Evolutionary conservation across 805 yeast species (phyloP), one percentile per base, ranked within the genome.

Genomic region (Grigorovia humatica): DNA sequence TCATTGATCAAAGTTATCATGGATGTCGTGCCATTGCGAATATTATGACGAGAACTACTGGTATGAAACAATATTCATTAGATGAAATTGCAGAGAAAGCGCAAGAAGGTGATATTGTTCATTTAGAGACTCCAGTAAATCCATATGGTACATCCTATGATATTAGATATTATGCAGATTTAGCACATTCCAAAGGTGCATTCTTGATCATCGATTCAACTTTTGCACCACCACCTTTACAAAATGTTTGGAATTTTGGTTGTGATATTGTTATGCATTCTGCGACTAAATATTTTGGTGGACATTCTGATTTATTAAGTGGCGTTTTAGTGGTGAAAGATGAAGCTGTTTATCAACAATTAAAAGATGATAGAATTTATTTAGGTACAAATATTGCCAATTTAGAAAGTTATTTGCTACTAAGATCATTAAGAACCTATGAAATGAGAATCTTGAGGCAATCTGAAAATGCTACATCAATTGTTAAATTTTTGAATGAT

Each of bases 191-290:
- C 1, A 78, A 79, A 51, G 96, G 96, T 18, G 96, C 95, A 0
- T 59, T 72, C 23, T 68, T 90, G 13, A 61, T 81, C 27, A 81
- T 87, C 15, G 98, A 90, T 67, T 77, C 96, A 6, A 91, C 97
- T 0, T 87, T 91, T 69, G 97, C 96, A 9, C 96, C 97, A 19
- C 95, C 95, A 13, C 96, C 96, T 17, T 69, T 89, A 52, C 85
- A 81, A 59, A 79, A 88, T 54, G 91, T 95, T 5, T 88, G 88
- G 69, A 74, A 75, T 43, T 83, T 79, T 60, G 96, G 91, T 47
- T 96, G 85, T 32, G 97, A 91, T 66, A 70, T 88, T 57, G 81
- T 91, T n/a, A 72, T 91, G 78, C 96, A 90, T 67, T 88, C 96
- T 1, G 96, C 89, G 1, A 90, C 96, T 0, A 90, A 90, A 65